Conservation (phyloP, 345 rosid species). For the Excoecaria cochinchinensis region DNA sequence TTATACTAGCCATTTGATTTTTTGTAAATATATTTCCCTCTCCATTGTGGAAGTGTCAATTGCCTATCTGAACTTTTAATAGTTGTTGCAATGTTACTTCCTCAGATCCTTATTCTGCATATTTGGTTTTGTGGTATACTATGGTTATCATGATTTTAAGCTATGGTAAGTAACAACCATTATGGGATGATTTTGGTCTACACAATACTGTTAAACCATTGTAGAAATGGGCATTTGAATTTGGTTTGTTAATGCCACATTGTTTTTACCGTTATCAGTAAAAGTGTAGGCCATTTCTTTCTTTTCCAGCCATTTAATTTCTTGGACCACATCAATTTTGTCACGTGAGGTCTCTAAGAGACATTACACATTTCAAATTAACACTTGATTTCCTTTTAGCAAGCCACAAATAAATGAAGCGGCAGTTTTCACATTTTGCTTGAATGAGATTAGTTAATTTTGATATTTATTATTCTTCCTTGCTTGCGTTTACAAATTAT, state of each 20-base stretch:
- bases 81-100: conserved; percentile 1
- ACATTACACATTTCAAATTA: not conserved
- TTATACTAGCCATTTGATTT: not conserved
- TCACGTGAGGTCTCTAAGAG: not conserved
- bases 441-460: not conserved
- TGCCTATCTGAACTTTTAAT: not conserved
- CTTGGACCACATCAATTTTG: not conserved
- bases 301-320: not conserved
- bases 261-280: too few species aligned
- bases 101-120: conserved; percentile 1
- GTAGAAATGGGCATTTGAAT: not conserved
- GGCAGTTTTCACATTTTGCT: not conserved
- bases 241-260: not conserved
- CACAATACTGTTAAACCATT: too few species aligned
- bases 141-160: not conserved
- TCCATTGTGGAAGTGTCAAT: not conserved
- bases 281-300: not conserved
- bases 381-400: not conserved
- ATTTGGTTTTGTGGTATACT: conserved; percentile 2
- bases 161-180: not conserved
- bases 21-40: not conserved
- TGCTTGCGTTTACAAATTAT: not conserved
- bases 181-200: not conserved
- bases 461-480: not conserved
- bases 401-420: not conserved